These are phyloP conservation scores for Gossypium longicalyx DNA, from an alignment of 345 rosid species.

Conservation along the genomic window DNA sequence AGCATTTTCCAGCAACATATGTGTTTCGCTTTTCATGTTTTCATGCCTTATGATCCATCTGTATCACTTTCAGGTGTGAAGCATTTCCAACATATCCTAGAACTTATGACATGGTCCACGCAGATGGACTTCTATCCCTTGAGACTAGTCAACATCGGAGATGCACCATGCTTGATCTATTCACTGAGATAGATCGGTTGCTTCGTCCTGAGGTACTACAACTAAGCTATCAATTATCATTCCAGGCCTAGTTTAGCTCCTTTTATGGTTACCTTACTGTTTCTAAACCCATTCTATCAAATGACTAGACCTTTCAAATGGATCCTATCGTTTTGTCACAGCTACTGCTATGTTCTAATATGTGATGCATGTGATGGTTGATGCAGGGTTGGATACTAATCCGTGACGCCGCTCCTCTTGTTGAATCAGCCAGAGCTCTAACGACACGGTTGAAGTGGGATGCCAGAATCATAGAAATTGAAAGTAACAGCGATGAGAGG, in stretches of 20 bases:
- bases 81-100: constrained; percentile 93
- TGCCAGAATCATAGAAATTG: constrained; percentile 78
- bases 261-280: constrained; percentile 2
- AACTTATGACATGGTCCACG: constrained; percentile 92
- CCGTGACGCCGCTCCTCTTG: constrained; percentile 60
- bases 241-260: background rate
- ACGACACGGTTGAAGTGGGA: constrained; percentile 85
- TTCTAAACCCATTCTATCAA: background rate
- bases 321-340: background rate
- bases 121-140: constrained; percentile 70
- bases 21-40: background rate
- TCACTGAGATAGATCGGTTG: constrained; percentile 80
- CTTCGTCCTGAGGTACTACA: constrained; percentile 95
- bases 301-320: background rate
- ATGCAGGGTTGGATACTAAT: constrained; percentile 95
- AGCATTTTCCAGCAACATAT: background rate
- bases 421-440: constrained; percentile 72
- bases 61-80: constrained; percentile 67
- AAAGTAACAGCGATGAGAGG: constrained; percentile 79
- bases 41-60: constrained; percentile 3
- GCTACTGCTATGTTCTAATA: background rate
- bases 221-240: background rate
- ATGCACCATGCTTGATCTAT: constrained; percentile 58
- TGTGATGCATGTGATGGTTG: constrained; percentile 11
- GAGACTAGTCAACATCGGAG: constrained; percentile 38